Evolutionary conservation across 352 stramenopile species (phyloP), one percentile per base, ranked within the genome.

Genomic region (Globisporangium solare): DNA sequence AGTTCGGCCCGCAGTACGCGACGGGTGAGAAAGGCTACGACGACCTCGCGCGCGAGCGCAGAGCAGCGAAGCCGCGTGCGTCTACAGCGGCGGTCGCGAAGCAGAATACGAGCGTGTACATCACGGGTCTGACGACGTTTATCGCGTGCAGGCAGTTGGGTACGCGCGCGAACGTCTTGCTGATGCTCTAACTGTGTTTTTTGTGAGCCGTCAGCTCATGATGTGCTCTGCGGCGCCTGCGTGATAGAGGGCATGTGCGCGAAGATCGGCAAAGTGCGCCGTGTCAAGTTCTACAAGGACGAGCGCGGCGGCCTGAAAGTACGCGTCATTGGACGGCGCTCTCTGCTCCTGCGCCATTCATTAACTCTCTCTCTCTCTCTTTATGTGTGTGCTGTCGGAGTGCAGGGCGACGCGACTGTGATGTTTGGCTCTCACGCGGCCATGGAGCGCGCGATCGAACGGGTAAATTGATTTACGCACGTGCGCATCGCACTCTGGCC

Each of bases 261-360:
- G 31, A 85, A 82, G 54, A 63, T 94, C 4, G 85, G 85, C 54
- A 92, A 90, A 64, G 85, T 94, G 57, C 77, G 82, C 13, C 85
- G 85, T 20, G 74, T 91, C 61, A 94, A 94, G 56, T 93, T 94
- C 54, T 94, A 94, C 74, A 83, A 91, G 51, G 74, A 92, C 58
- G 77, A 85, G 12, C 72, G 69, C 18, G 85, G 85, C 56, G 75
- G 83, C 22, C 72, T 94, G 17, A 92, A 94, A 61, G 75, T 88
- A 51, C 21, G 51, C 58, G 4, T 12, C 45, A 12, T 18, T 20
- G 18, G 3, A n/a, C n/a, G n/a, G 24, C 24, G 24, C 24, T 27
- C 24, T 27, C 24, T 27, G 5, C 5, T 27, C 24, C 24, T 27
- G n/a, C n/a, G n/a, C n/a, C n/a, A n/a, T n/a, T n/a, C n/a, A n/a